Evolutionary conservation across 192 early-diverging fungal species (phyloP).

Genomic region (Coemansia sp.): DNA sequence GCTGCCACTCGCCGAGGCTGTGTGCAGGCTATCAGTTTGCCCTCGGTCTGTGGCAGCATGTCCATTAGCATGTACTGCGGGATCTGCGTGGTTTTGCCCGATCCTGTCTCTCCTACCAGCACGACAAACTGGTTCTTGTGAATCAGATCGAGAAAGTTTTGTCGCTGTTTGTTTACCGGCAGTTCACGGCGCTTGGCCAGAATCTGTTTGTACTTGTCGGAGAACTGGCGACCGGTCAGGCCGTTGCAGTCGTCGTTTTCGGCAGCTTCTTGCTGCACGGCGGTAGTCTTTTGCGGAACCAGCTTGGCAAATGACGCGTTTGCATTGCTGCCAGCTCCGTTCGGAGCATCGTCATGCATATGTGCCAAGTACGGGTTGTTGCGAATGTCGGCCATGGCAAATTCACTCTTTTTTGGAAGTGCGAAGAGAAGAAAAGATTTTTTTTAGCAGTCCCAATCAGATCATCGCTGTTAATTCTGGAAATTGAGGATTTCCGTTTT

Average conservation of each 20-base stretch:
- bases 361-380: constrained; percentile 53
- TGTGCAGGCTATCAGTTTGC: constrained; percentile 95
- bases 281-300: constrained; percentile 57
- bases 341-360: constrained; percentile 30
- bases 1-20: constrained; percentile 98
- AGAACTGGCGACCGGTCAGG: constrained; percentile 76
- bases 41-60: constrained; percentile 82
- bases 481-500: no score
- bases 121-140: constrained; percentile 94
- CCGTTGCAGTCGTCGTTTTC: constrained; percentile 76
- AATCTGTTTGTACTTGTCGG: constrained; percentile 82
- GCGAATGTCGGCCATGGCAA: constrained; percentile 30
- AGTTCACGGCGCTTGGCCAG: constrained; percentile 81
- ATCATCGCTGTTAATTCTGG: neutral
- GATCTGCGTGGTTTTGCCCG: constrained; percentile 98
- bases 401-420: neutral
- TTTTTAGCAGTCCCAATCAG: constrained; percentile 6
- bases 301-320: constrained; percentile 37
- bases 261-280: constrained; percentile 72
- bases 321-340: constrained; percentile 4
- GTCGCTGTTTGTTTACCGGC: constrained; percentile 92
- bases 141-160: constrained; percentile 86
- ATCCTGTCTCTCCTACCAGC: constrained; percentile 96
- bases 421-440: neutral
- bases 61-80: constrained; percentile 95